Percentiles rank a stretch among this genome's conserved stretches.
phyloP scores from a whole-genome alignment of 1,139 yeast species.

The Taiozyma sp. region DNA sequence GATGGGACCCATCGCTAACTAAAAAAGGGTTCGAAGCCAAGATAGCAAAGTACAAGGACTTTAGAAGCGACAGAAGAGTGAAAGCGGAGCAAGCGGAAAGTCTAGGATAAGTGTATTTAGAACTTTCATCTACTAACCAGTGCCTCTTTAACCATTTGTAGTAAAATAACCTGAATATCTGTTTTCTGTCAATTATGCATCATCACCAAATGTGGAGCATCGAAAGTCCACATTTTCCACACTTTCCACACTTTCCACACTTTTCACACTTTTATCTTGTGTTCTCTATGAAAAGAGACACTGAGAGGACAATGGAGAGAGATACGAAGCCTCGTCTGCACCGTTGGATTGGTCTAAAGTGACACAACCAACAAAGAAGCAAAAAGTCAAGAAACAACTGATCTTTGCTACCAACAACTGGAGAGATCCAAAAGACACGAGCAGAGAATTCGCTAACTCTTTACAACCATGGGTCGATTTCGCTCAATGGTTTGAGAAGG shows the following conservation, averaged over 20 bases:
- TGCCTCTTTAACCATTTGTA: neutral
- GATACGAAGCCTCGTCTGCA: neutral
- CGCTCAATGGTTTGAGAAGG: no score
- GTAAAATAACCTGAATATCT: neutral
- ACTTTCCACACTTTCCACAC: neutral
- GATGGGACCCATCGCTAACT: slow-evolving; percentile 32
- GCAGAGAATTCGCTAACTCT: slow-evolving; percentile 23
- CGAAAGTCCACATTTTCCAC: neutral
- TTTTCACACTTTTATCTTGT: neutral
- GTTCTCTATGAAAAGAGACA: neutral
- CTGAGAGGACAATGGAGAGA: neutral
- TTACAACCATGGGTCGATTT: slow-evolving; percentile 27
- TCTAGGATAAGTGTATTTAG: no score
- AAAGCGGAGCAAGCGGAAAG: slow-evolving; percentile 19
- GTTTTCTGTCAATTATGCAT: neutral
- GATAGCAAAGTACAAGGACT: slow-evolving; percentile 3
- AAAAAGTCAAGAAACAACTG: no score
- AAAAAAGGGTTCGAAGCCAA: slow-evolving; percentile 32
- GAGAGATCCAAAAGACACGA: no score
- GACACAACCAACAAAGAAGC: slow-evolving; percentile 6
- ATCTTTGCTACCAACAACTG: neutral
- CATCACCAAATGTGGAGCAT: neutral
- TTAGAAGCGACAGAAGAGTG: slow-evolving; percentile 3
- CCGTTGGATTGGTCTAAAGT: neutral
- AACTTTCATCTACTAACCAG: neutral